Evolutionary conservation across 1,284 basidiomycete species (phyloP).

Genomic region (Trichosporon asahii): DNA sequence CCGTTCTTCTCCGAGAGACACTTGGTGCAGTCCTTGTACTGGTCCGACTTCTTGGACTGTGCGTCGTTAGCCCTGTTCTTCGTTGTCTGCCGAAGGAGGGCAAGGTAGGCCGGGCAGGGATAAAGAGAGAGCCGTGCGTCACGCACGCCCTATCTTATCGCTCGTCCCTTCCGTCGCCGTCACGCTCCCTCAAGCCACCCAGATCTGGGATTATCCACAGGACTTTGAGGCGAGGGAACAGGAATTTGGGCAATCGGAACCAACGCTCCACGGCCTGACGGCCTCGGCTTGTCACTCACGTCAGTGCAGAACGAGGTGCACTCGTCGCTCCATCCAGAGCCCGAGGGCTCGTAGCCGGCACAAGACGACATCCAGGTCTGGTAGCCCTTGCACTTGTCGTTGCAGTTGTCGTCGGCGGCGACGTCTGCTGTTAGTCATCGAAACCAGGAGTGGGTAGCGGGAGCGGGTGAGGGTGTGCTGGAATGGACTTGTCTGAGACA

Average conservation of each 20-base stretch:
- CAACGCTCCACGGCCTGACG: no score
- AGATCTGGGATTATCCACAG: no score
- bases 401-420: conserved; percentile 6
- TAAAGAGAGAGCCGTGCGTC: no score
- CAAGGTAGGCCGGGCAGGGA: no score
- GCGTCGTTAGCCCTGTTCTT: no score
- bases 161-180: background rate
- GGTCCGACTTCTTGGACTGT: conserved; percentile 7
- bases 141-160: background rate
- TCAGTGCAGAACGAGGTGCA: conserved; percentile 16
- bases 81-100: no score
- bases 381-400: conserved; percentile 17
- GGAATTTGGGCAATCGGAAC: no score
- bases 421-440: background rate
- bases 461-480: background rate
- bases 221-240: no score
- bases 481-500: background rate
- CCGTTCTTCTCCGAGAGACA: conserved; percentile 7
- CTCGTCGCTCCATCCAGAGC: conserved; percentile 4
- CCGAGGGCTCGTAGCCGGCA: conserved; percentile 13
- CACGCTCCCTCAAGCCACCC: background rate
- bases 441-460: no score
- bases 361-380: conserved; percentile 13
- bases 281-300: conserved; percentile 4
- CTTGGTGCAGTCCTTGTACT: conserved; percentile 10